Conservation (phyloP, 768 basidiomycete genomes). For the Tulasnella sp. region DNA sequence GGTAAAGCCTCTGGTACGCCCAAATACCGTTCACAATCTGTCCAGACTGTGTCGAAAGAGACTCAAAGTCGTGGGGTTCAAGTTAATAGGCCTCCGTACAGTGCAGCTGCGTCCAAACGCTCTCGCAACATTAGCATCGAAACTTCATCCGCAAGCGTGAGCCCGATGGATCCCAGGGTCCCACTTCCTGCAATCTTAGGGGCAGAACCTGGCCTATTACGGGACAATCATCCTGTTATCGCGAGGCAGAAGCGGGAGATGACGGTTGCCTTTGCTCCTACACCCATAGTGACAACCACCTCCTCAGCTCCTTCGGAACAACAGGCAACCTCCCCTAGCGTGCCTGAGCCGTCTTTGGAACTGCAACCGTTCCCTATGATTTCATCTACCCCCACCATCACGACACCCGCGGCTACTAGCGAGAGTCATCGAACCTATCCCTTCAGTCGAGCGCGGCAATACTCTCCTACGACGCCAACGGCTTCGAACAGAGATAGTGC, state of each 20-base stretch:
- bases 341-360: not conserved
- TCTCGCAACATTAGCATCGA: too few species aligned
- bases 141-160: conserved; percentile 2
- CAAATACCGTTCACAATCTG: conserved; percentile 53
- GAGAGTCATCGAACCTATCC: not conserved
- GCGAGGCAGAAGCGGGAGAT: too few species aligned
- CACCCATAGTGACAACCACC: not conserved
- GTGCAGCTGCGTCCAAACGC: too few species aligned
- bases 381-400: not conserved
- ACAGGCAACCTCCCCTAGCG: not conserved
- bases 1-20: conserved; percentile 28
- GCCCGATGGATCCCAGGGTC: not conserved
- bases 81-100: conserved; percentile 28
- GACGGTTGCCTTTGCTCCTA: not conserved
- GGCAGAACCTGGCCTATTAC: not conserved
- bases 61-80: conserved; percentile 50
- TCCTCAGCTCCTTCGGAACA: not conserved
- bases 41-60: conserved; percentile 56
- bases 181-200: not conserved
- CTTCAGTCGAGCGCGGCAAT: not conserved
- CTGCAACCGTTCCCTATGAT: not conserved
- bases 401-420: not conserved
- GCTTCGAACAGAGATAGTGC: conserved; percentile 9
- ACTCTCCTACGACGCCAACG: not conserved
- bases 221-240: not conserved